Evolutionary conservation across 257 asterid genomes (phyloP), one percentile per base, ranked within the genome.

Genomic region (Haberlea rhodopensis): DNA sequence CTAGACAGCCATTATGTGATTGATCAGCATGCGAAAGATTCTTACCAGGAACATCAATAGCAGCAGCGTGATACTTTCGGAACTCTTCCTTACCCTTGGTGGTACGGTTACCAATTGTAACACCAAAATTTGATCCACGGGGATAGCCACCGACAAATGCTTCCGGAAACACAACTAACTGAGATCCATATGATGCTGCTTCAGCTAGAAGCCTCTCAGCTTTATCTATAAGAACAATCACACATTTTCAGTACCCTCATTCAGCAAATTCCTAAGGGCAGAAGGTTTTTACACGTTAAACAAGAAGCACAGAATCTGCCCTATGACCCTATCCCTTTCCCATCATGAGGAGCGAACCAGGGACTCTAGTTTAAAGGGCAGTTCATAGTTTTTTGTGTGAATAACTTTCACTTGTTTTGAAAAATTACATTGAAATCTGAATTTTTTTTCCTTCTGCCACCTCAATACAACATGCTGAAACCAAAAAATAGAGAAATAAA

Each of bases 91-190:
- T 87, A 18, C 99, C 99, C 86, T 92, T 87, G 67, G 88, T 79
- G 8, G 97, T 78, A 23, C 96, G 99, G 61, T 81, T 87, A 45
- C 99, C 99, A 55, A 92, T 87, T 4, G 88, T 67, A 53, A 82
- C 96, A 59, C 99, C 99, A 61, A 87, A 92, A 64, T 67, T 81
- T 53, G 95, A 89, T 29, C 99, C 97, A 31, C 99, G 96, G 7
- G 99, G 99, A 74, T 92, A 92, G 58, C 99, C 99, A 67, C 99
- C 99, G 3, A 92, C 79, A 69, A 92, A 92, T 53, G 97, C 99
- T 84, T 92, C 99, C 18, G 99, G 99, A 79, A 92, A 92, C 68
- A 89, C 94, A 60, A 87, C 95, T 73, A 92, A 76, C 78, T 92
- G 97, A 32, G 99, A 74, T 43, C 96, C 97, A 73, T 74, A 87